phyloP scores from a whole-genome alignment of 306 rosid genomes.

The Cercis canadensis region DNA sequence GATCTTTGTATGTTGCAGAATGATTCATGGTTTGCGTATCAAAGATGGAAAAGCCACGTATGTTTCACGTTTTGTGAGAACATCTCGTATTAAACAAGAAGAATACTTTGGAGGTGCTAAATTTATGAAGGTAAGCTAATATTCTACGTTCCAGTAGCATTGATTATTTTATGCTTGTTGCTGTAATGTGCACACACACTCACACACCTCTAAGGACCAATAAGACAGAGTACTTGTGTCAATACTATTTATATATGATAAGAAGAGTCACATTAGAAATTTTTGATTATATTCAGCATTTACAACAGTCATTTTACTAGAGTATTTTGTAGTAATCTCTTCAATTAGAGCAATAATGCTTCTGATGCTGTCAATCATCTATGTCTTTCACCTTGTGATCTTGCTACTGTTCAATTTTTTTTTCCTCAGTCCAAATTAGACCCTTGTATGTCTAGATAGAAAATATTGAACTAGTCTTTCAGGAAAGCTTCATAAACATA shows the following conservation, averaged over 20 bases:
- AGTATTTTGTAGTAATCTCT: slow-evolving; percentile 6
- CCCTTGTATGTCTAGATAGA: neutral
- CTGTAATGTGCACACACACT: too few relatives aligned
- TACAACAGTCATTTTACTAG: neutral
- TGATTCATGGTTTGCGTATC: slow-evolving; percentile 95
- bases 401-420: neutral
- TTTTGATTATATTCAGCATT: neutral
- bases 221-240: too few relatives aligned
- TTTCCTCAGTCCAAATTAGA: neutral
- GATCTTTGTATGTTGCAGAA: slow-evolving; percentile 58
- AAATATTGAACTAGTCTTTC: neutral
- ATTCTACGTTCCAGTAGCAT: neutral
- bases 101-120: slow-evolving; percentile 82
- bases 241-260: too few relatives aligned
- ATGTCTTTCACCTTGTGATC: neutral
- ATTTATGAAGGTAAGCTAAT: slow-evolving; percentile 74
- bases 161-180: neutral
- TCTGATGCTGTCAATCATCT: neutral
- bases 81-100: slow-evolving; percentile 93
- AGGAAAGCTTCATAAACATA: neutral
- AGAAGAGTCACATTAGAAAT: neutral
- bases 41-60: slow-evolving; percentile 91
- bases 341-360: neutral
- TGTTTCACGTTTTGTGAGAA: slow-evolving; percentile 82
- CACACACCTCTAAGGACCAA: too few relatives aligned